Base-by-base conservation (phyloP, 129 eudicot species). In the Artemisia argyi region DNA sequence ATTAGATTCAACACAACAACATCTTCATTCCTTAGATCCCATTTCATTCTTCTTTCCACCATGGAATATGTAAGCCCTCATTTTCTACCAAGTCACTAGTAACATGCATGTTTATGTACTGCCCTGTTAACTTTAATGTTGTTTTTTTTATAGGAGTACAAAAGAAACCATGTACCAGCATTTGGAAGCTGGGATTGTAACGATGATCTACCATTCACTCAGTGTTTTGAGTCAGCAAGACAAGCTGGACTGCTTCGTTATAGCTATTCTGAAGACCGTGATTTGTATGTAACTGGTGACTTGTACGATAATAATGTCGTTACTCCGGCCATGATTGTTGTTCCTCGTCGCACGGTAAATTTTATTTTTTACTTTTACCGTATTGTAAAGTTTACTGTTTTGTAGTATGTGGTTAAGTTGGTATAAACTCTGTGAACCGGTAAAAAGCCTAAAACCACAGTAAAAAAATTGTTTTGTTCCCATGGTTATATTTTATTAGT, bases 181-280 rank as follows among this genome's bases (percentile, higher is more conserved):
- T 93, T 93, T 71, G 98, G 98, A 14, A 89, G 95, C 82, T 91
- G 99, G 99, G 99, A 90, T 61, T 88, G 92, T 84, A 65, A 80
- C 24, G 87, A 84, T 13, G 78, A 89, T 61, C 72, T 89, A 1
- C 95, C 96, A 1, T 93, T 89, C 65, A 93, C 98, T 8, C 95
- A 93, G 85, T 93, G 98, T 76, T 89, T 89, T 48, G 99, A 94
- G 68, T 71, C 90, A 13, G 96, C 97, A 0, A 78, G 96, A 46
- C 96, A 85, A 77, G 96, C 95, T 6, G 97, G 87, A 5, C 48
- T 87, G 39, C 80, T 83, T 8, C 85, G 91, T 11, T 85, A 85
- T 50, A 88, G 85, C 50, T 88, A 84, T 74, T 76, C 85, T 12
- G 81, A 91, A 67, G 97, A 94, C 14, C 90, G 97, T 22, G 98